A percentile compares a stretch with the other conserved stretches of the same genome.
These are phyloP conservation scores for Yamadazyma paraphyllophila DNA, from an alignment of 805 yeast species.

Conservation along the genomic window DNA sequence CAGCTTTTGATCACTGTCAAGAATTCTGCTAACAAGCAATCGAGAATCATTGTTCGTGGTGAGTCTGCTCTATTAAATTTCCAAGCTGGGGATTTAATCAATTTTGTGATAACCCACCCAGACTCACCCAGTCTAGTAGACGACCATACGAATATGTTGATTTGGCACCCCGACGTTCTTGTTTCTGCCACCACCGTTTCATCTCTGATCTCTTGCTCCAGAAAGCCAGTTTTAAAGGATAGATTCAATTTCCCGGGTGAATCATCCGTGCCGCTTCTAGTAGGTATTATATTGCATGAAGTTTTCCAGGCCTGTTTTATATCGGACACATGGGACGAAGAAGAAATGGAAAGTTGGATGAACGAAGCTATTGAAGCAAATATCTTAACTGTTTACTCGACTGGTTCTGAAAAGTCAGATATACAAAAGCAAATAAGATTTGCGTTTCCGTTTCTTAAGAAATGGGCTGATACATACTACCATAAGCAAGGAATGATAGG, in stretches of 20 bases:
- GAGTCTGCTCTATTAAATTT: constrained; percentile 56
- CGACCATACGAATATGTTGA: constrained; percentile 56
- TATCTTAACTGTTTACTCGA: constrained; percentile 51
- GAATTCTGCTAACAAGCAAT: constrained; percentile 28
- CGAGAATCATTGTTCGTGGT: constrained; percentile 56
- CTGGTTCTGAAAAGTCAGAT: constrained; percentile 41
- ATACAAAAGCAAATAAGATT: constrained; percentile 42
- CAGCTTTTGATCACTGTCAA: constrained; percentile 58
- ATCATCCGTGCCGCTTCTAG: constrained; percentile 59
- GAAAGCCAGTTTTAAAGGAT: constrained; percentile 63
- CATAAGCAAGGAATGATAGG: constrained; percentile 12
- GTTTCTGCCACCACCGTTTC: constrained; percentile 82
- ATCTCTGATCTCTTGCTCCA: constrained; percentile 67
- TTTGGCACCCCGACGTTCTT: constrained; percentile 81
- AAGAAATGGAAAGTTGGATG: constrained; percentile 35
- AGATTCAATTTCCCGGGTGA: constrained; percentile 63
- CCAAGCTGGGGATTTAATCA: constrained; percentile 55
- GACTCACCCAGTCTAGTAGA: constrained; percentile 48
- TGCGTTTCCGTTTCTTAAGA: constrained; percentile 51
- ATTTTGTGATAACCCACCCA: constrained; percentile 50
- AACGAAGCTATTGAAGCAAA: constrained; percentile 44
- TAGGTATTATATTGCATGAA: constrained; percentile 83
- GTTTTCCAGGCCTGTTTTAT: constrained; percentile 62
- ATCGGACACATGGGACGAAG: constrained; percentile 32
- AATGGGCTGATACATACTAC: constrained; percentile 52